Evolutionary conservation across 306 rosid species (phyloP).

Genomic region (Pterocarpus macrocarpus): DNA sequence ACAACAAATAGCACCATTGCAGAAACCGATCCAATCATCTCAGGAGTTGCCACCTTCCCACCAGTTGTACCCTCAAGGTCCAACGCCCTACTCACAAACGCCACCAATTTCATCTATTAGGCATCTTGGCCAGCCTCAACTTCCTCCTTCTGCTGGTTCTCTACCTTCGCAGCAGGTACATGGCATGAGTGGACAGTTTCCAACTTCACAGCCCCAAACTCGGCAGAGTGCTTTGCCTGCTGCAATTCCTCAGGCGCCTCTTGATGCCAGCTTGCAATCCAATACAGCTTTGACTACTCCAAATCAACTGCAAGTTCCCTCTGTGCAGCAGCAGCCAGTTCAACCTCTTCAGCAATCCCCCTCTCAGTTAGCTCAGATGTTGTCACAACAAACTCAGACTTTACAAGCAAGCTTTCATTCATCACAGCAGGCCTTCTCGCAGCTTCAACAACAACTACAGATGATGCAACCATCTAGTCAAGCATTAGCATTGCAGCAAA

Average conservation of each 20-base stretch:
- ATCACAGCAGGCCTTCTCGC: slow-evolving; percentile 94
- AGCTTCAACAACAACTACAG: slow-evolving; percentile 92
- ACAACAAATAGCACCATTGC: slow-evolving; percentile 71
- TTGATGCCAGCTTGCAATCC: slow-evolving; percentile 61
- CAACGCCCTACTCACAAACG: slow-evolving; percentile 64
- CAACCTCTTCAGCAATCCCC: slow-evolving; percentile 79
- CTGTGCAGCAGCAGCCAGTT: slow-evolving; percentile 63
- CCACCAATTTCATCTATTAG: slow-evolving; percentile 59
- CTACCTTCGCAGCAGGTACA: slow-evolving; percentile 59
- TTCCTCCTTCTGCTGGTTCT: slow-evolving; percentile 69
- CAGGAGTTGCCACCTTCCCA: slow-evolving; percentile 73
- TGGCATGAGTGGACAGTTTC: slow-evolving; percentile 64
- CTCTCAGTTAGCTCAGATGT: slow-evolving; percentile 90
- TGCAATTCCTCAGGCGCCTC: slow-evolving; percentile 56
- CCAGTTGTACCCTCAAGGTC: slow-evolving; percentile 63
- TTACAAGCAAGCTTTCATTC: slow-evolving; percentile 96
- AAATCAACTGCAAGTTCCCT: slow-evolving; percentile 63
- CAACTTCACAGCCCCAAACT: slow-evolving; percentile 72
- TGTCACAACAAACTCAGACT: slow-evolving; percentile 89
- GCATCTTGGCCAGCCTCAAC: slow-evolving; percentile 73
- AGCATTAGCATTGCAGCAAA: slow-evolving; percentile 66
- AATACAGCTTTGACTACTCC: slow-evolving; percentile 51
- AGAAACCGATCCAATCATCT: slow-evolving; percentile 74
- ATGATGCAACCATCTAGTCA: slow-evolving; percentile 88
- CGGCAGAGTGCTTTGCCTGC: slow-evolving; percentile 63